These are phyloP conservation scores for Kodamaea hsintzibuensis DNA, from an alignment of 805 yeast species.

Conservation along the genomic window DNA sequence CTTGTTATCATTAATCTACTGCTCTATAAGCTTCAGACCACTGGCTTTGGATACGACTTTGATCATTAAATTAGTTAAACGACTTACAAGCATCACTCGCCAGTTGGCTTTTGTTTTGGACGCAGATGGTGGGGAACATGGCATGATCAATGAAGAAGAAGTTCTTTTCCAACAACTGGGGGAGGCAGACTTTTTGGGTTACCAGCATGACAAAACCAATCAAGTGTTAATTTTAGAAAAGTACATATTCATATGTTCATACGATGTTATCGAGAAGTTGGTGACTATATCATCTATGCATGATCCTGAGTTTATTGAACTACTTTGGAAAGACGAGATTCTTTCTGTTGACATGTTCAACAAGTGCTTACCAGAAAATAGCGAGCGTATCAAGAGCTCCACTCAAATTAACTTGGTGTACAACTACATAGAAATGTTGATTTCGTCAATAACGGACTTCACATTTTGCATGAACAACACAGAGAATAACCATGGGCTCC, in stretches of 20 bases:
- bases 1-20: slow-evolving; percentile 56
- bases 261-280: slow-evolving; percentile 58
- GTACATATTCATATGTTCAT: slow-evolving; percentile 48
- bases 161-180: slow-evolving; percentile 4
- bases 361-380: slow-evolving; percentile 49
- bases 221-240: slow-evolving; percentile 44
- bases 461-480: slow-evolving; percentile 26
- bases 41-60: slow-evolving; percentile 52
- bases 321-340: slow-evolving; percentile 28
- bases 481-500: slow-evolving; percentile 13
- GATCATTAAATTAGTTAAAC: slow-evolving; percentile 18
- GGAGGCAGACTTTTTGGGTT: slow-evolving; percentile 26
- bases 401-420: slow-evolving; percentile 51
- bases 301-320: slow-evolving; percentile 20
- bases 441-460: slow-evolving; percentile 37
- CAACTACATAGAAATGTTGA: slow-evolving; percentile 55
- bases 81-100: slow-evolving; percentile 18
- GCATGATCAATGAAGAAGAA: slow-evolving; percentile 1
- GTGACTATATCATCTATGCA: slow-evolving; percentile 27
- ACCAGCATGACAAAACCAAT: slow-evolving; percentile 31
- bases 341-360: slow-evolving; percentile 34
- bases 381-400: slow-evolving; percentile 39
- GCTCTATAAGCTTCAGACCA: slow-evolving; percentile 58
- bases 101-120: slow-evolving; percentile 29
- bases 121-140: slow-evolving; percentile 14